Base-by-base conservation (phyloP, 106 monocot genomes). In the Hemerocallis citrina region DNA sequence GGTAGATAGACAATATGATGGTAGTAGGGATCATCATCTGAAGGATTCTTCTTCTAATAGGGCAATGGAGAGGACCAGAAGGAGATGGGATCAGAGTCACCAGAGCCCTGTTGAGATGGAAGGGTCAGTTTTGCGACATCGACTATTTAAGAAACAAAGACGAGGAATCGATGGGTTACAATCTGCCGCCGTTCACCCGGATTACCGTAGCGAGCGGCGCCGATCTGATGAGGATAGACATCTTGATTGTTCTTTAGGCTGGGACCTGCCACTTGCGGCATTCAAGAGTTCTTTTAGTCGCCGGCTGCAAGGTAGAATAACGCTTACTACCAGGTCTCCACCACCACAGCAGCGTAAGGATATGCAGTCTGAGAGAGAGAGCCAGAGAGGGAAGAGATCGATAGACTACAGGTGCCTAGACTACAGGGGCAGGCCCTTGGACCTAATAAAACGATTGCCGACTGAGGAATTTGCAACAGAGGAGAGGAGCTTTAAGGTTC, bases 231-330 rank as follows among this genome's bases (percentile, higher is more conserved):
- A 70, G 33, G 76, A 79, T 20, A 70, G 74, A 35, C 23, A 72
- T 24, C 49, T 24, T 13, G 40, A 10, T 12, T 34, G 34, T 50
- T 33, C 51, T 46, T 54, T 65, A 23, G 22, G 59, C 4, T 51
- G 81, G 28, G 68, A 73, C 63, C 23, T 20, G 44, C 10, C 27
- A 44, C 39, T 31, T 42, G 35, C 72, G 15, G 11, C 32, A 29
- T 43, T 7, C 19, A 61, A 68, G 23, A 60, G 52, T 29, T 63
- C 71, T 43, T 41, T 85, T 63, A 69, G 94, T 43, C 74, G 67
- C 46, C 82, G 89, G 17, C 57, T 95, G 21, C 63, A 65, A 57
- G 95, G 90, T 63, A 86, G 95, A 77, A 95, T 95, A 38, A 81
- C 50, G 22, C 75, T 95, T 44, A 81, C 90, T 43, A 34, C 20